Base-by-base conservation (phyloP, 192 early-diverging fungal genomes). In the Gamsiella multidivaricata region DNA sequence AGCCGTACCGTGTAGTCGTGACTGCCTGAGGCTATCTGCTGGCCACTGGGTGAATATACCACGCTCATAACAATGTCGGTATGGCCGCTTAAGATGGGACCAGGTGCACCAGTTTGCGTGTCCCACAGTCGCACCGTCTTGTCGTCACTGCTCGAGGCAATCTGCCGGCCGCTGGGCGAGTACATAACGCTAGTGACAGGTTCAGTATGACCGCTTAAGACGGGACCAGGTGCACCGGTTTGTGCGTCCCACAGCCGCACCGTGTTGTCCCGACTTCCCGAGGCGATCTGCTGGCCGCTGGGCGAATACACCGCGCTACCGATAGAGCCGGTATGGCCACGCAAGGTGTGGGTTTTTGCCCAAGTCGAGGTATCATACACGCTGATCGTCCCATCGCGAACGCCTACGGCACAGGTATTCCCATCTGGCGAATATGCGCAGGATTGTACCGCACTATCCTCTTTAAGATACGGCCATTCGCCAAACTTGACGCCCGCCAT, bases 81-180 rank as follows among this genome's bases (percentile, higher is more conserved):
- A 20, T 56, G 54, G 1, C 54, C 54, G 11, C 20, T 32, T 3
- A 56, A 33, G 17, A 56, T 56, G 18, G n/a, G 34, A 39, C 31
- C 31, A 32, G 54, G 33, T n/a, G 22, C 31, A 2, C 54, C 54
- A 22, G 31, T 56, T 11, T 2, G 31, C 5, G 31, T 32, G 31
- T 56, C 31, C 54, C 54, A 56, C 54, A 56, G 22, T 11, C 54
- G 54, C 22, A 56, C 33, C 1, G 54, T 56, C 34, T 17, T 36
- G 54, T 56, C 54, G n/a, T 56, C 31, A 22, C 54, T 33, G 15
- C 54, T n/a, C 11, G 54, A 56, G n/a, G 54, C 54, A 14, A 56
- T 33, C 33, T 34, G 29, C 2, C 22, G 31, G 36, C 34, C 34
- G 54, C 3, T 39, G 6, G 54, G 54, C 6, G 54, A 56, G 1